Base-by-base conservation (phyloP, 2,329 filamentous ascomycete genomes). In the Aspergillus puulaauensis region DNA sequence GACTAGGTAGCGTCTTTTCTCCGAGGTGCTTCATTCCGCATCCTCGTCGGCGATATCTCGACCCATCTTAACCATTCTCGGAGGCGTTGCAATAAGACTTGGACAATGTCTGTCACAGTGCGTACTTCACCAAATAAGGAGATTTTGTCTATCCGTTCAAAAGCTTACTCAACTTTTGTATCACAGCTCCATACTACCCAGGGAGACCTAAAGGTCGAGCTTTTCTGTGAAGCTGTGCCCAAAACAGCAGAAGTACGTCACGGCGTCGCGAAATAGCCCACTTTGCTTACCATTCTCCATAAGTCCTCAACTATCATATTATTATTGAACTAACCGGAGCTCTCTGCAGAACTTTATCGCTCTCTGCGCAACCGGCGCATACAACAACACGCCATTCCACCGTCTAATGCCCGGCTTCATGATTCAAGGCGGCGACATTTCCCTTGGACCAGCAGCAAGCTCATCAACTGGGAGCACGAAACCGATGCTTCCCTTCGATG, bases 191-290 rank as follows among this genome's bases (percentile, higher is more conserved):
- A 97, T 76, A 99, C 95, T 50, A 90, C 87, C 51, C 83, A 89
- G 53, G 95, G 95, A 72, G 89, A 95, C 76, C 83, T 99, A 73
- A 99, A 98, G 79, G 85, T 98, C 68, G 95, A 98, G 76, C 82
- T 99, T 65, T 98, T 97, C 79, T 98, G 93, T 80, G 91, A 97
- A 74, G 88, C 90, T 66, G 91, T 96, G 33, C 95, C 95, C 61
- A 93, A 93, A 75, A 96, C 95, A 0, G 89, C 92, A 62, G 90
- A 96, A 79, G 89, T 89, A 78, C 56, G 78, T 66, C 27, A 24
- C 14, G 6, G 27, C 5, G 11, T 12, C 50, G 50, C 17, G 19
- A 35, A 35, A 12, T 5, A 17, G 15, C 4, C 4, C 4, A 27
- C n/a, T 2, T 19, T 11, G 19, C 23, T 14, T 19, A 9, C 33